phyloP scores from a whole-genome alignment of 192 early-diverging fungal genomes.

The Entomortierella lignicola region DNA sequence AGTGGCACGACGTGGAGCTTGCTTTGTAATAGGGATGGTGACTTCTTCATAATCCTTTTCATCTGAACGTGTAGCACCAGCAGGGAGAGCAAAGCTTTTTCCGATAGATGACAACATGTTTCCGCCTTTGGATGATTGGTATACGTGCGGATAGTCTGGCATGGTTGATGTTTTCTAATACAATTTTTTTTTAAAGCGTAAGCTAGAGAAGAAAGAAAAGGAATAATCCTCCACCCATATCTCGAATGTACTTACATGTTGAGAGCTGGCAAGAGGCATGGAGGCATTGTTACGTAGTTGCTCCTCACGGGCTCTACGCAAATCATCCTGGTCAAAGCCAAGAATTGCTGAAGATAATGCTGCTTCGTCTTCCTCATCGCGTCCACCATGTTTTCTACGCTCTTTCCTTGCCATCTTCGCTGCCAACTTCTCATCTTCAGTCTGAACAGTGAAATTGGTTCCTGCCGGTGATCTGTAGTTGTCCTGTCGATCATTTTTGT shows the following conservation, averaged over 20 bases:
- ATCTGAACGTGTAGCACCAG: constrained; percentile 80
- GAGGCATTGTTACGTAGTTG: constrained; percentile 62
- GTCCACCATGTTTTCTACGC: constrained; percentile 64
- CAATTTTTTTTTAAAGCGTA: background rate
- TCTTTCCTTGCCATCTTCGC: constrained; percentile 75
- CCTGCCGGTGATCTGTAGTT: constrained; percentile 63
- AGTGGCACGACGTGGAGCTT: constrained; percentile 69
- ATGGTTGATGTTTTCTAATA: constrained; percentile 28
- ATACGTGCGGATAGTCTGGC: constrained; percentile 84
- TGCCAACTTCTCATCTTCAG: constrained; percentile 69
- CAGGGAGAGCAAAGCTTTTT: constrained; percentile 80
- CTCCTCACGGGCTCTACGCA: constrained; percentile 71
- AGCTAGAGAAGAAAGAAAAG: background rate
- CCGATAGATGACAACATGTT: constrained; percentile 83
- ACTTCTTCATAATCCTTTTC: constrained; percentile 90
- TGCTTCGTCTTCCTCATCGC: constrained; percentile 62
- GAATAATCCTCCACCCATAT: background rate
- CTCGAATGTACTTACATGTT: constrained; percentile 13
- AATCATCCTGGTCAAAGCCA: constrained; percentile 73
- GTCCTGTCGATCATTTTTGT: constrained; percentile 42
- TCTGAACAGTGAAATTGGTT: constrained; percentile 72
- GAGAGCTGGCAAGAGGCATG: constrained; percentile 42
- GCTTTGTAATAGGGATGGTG: constrained; percentile 81
- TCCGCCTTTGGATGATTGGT: constrained; percentile 75
- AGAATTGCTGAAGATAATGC: constrained; percentile 68